Conservation (phyloP, 129 eudicot genomes). For the Flaveria bidentis region DNA sequence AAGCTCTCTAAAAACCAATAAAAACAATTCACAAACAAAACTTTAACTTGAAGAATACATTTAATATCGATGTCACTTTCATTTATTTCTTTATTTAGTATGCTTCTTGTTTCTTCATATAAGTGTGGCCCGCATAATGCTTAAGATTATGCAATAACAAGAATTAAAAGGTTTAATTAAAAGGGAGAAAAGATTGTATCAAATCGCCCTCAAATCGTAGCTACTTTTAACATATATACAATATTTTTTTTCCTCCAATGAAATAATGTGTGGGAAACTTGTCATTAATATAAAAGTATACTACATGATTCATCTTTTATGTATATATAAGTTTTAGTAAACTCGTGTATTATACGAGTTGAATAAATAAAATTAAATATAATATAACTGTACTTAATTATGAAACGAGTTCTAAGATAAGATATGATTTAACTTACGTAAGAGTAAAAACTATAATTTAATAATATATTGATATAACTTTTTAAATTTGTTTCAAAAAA, state of each 20-base stretch:
- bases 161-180: background rate
- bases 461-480: no score
- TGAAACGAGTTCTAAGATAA: no score
- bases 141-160: slow-evolving; percentile 9
- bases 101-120: slow-evolving; percentile 4
- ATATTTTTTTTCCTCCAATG: slow-evolving; percentile 3
- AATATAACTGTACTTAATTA: no score
- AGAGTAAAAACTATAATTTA: no score
- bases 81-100: slow-evolving; percentile 10
- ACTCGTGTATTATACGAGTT: no score
- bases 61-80: slow-evolving; percentile 21
- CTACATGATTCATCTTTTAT: no score
- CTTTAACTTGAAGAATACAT: slow-evolving; percentile 24
- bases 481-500: no score
- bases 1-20: background rate
- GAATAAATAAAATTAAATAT: no score
- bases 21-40: background rate
- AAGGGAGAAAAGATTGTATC: background rate
- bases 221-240: slow-evolving; percentile 12
- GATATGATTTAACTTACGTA: no score
- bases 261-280: background rate
- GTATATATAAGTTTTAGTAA: no score
- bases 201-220: slow-evolving; percentile 6
- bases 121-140: slow-evolving; percentile 10
- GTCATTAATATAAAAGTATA: no score